Percentiles rank a stretch among this genome's conserved stretches.
phyloP scores from a whole-genome alignment of 805 yeast genomes.

The Schizosaccharomyces octosporus region DNA sequence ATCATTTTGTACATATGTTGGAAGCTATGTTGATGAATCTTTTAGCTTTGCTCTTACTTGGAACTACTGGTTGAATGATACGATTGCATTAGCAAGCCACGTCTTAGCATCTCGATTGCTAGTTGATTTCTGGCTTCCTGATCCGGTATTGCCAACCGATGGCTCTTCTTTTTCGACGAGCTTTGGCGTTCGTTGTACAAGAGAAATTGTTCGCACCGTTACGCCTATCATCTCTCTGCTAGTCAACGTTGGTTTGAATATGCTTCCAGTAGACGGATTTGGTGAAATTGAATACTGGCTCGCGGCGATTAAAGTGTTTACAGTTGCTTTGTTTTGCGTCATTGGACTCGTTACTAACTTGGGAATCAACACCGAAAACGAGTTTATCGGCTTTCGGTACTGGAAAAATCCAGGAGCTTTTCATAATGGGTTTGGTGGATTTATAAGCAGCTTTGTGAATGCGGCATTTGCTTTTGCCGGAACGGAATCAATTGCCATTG shows the following conservation, averaged over 20 bases:
- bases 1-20: conserved; percentile 34
- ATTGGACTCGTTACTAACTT: conserved; percentile 29
- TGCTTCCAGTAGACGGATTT: conserved; percentile 48
- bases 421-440: conserved; percentile 48
- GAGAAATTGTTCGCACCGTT: conserved; percentile 34
- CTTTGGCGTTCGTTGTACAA: conserved; percentile 38
- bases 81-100: conserved; percentile 13
- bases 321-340: conserved; percentile 31
- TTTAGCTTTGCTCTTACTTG: conserved; percentile 51
- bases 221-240: conserved; percentile 33
- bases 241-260: conserved; percentile 31
- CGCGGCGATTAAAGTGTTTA: conserved; percentile 43
- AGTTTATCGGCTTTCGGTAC: conserved; percentile 30
- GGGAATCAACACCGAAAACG: conserved; percentile 37
- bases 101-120: background rate
- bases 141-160: conserved; percentile 26
- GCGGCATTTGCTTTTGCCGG: conserved; percentile 64
- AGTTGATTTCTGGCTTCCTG: conserved; percentile 8
- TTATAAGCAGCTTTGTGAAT: conserved; percentile 43
- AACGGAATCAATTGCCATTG: conserved; percentile 50
- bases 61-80: conserved; percentile 41
- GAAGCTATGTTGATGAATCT: conserved; percentile 40
- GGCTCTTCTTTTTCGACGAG: conserved; percentile 27
- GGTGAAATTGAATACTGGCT: conserved; percentile 72
- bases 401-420: conserved; percentile 35